Evolutionary conservation across 306 rosid species (phyloP).

Genomic region (Ormosia emarginata): DNA sequence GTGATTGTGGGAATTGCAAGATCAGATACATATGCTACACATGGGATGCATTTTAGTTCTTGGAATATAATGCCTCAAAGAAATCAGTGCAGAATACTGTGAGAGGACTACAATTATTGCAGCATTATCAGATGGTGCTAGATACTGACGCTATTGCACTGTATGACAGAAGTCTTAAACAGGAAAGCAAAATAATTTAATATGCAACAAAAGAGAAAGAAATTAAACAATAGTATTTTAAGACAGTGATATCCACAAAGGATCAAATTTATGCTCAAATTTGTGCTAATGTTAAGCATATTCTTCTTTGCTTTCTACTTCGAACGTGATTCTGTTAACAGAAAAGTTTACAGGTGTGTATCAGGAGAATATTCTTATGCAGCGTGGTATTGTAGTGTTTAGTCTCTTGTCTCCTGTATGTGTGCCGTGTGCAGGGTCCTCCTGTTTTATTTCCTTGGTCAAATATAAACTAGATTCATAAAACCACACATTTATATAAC

Average conservation of each 20-base stretch:
- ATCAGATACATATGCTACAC: neutral
- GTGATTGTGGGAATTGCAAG: conserved; percentile 29
- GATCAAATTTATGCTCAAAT: neutral
- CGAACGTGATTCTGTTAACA: neutral
- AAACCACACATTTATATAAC: neutral
- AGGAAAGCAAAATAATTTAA: neutral
- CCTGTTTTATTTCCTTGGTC: neutral
- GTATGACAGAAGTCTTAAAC: conserved; percentile 25
- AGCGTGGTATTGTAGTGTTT: neutral
- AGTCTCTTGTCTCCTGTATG: neutral
- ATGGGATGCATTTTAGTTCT: conserved; percentile 24
- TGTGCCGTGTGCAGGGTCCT: neutral
- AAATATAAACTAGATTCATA: neutral
- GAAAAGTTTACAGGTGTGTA: too few species aligned
- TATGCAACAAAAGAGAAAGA: neutral
- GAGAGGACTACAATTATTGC: conserved; percentile 24
- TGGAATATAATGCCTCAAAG: conserved; percentile 27
- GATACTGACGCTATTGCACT: conserved; percentile 11
- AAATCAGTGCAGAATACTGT: conserved; percentile 8
- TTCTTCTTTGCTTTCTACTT: neutral
- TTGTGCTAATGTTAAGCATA: too few species aligned
- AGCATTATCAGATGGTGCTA: conserved; percentile 19
- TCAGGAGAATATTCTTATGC: neutral
- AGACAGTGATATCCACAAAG: neutral
- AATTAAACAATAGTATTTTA: neutral